Base-by-base conservation (phyloP, 352 stramenopile species). In the Globisporangium iwayamae region DNA sequence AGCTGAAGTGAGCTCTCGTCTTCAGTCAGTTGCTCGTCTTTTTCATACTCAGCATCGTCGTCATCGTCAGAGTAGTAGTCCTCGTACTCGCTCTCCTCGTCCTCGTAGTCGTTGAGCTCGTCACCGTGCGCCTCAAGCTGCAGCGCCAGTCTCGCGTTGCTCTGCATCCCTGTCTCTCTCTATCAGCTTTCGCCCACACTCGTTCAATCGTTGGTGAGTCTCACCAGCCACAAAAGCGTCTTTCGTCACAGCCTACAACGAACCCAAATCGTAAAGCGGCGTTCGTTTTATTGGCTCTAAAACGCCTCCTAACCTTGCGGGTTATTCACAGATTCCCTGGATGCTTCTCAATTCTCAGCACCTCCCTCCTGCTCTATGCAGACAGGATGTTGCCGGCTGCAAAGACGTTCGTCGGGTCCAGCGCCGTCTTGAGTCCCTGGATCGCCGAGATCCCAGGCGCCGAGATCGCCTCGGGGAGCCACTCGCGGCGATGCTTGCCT, bases 351-450 rank as follows among this genome's bases (percentile, higher is more conserved):
- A 52, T 52, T 32, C 25, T n/a, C 28, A 54, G 36, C 25, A 0
- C 14, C n/a, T n/a, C 16, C 13, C 18, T 20, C 16, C 25, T 28
- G 13, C 30, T 22, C 32, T 9, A 39, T 25, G 50, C 39, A 2
- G 50, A 39, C 51, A 82, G 68, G 45, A 90, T 57, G 72, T 98
- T 98, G 36, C 83, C 80, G 54, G 83, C 78, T 36, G 89, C 92
- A 82, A 98, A 97, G 20, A 97, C 74, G 67, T 98, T 98, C n/a
- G 70, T 75, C 22, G 90, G 86, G 62, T 98, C 96, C 13, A 98
- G 58, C 6, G 83, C 83, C 5, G 76, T 71, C 70, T 98, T 98
- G 28, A 98, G 79, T 3, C 82, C 83, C 53, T 79, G 63, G 38
- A 98, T 70, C 30, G 81, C 79, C 52, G 83, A 73, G 16, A 90